phyloP scores from a whole-genome alignment of 768 basidiomycete species.

The Rhodocollybia butyracea region DNA sequence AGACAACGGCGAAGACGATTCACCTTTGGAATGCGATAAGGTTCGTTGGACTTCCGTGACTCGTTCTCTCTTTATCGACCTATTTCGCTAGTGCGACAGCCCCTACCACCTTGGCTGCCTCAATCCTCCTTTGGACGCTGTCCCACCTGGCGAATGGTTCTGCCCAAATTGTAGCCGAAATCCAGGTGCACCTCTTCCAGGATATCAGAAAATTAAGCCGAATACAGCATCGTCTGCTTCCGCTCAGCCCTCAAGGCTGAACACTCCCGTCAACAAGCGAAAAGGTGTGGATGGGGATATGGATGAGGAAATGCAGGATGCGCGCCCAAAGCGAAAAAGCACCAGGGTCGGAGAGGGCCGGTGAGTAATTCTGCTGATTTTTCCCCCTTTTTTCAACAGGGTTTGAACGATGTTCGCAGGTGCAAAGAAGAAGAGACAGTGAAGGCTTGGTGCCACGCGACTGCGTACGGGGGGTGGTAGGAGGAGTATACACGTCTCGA shows the following conservation, averaged over 20 bases:
- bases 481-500: no score
- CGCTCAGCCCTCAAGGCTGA: not conserved
- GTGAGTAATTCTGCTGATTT: not conserved
- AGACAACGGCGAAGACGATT: constrained; percentile 69
- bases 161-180: constrained; percentile 69
- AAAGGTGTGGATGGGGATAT: constrained; percentile 2
- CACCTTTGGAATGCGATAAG: constrained; percentile 89
- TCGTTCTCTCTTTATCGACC: not conserved
- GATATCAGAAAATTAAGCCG: constrained; percentile 18
- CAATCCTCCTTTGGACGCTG: constrained; percentile 64
- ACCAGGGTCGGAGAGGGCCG: not conserved
- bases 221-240: not conserved
- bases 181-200: constrained; percentile 44
- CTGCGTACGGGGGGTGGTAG: not conserved
- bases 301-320: constrained; percentile 3
- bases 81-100: constrained; percentile 66
- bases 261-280: not conserved
- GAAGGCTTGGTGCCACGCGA: not conserved
- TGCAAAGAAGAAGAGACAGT: constrained; percentile 10
- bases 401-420: not conserved
- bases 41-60: constrained; percentile 30
- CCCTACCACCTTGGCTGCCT: constrained; percentile 87
- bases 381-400: not conserved
- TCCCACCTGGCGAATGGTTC: constrained; percentile 94
- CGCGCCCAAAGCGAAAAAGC: not conserved